These are phyloP conservation scores for Yamadazyma mexicana DNA, from an alignment of 1,139 yeast species.

Conservation along the genomic window DNA sequence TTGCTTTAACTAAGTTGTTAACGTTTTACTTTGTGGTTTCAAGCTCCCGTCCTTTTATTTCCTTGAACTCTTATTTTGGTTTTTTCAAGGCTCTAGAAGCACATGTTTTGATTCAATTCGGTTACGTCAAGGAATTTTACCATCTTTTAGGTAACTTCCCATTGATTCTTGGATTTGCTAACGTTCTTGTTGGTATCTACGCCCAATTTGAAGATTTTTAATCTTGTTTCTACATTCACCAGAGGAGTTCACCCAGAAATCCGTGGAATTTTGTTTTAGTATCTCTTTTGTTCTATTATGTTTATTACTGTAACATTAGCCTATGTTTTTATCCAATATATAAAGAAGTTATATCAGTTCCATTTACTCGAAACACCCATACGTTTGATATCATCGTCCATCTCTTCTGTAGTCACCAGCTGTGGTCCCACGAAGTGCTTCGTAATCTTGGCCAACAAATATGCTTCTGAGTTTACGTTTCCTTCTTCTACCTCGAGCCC, in stretches of 20 bases:
- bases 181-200: conserved; percentile 51
- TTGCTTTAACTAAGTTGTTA: conserved; percentile 51
- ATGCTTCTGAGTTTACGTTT: conserved; percentile 35
- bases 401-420: conserved; percentile 35
- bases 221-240: neutral
- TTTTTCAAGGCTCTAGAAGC: conserved; percentile 37
- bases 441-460: conserved; percentile 44
- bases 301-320: conserved; percentile 19
- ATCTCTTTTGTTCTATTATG: conserved; percentile 14
- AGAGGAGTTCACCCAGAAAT: neutral
- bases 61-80: conserved; percentile 28
- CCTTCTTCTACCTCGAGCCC: conserved; percentile 20
- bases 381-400: conserved; percentile 33
- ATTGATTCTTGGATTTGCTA: conserved; percentile 47
- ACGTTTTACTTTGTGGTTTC: conserved; percentile 43
- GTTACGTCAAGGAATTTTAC: conserved; percentile 36
- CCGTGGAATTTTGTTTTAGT: conserved; percentile 2
- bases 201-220: conserved; percentile 48
- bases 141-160: conserved; percentile 49
- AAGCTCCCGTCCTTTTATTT: conserved; percentile 32
- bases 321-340: conserved; percentile 12
- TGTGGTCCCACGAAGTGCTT: conserved; percentile 47
- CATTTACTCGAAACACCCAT: conserved; percentile 41
- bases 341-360: conserved; percentile 22
- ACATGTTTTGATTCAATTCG: conserved; percentile 37